Conservation (phyloP, 2,329 filamentous ascomycete genomes). For the Fusarium sublunatum region DNA sequence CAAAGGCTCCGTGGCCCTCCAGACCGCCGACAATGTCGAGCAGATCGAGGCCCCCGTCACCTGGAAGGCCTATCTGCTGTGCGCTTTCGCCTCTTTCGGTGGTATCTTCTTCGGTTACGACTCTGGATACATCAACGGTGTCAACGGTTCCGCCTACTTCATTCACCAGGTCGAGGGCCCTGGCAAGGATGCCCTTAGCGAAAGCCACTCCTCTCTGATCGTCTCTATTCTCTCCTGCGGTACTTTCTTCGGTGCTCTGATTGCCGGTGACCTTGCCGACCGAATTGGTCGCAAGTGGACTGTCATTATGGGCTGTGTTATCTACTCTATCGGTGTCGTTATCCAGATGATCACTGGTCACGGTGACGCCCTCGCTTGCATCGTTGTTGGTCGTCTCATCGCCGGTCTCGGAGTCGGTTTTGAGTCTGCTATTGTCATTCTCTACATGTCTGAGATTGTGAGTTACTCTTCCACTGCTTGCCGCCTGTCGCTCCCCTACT, state of each 20-base stretch:
- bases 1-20: constrained; percentile 50
- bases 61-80: constrained; percentile 75
- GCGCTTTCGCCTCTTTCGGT: constrained; percentile 76
- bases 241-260: constrained; percentile 82
- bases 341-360: constrained; percentile 45
- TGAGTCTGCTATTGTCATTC: constrained; percentile 41
- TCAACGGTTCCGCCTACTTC: constrained; percentile 65
- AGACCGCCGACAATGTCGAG: constrained; percentile 63
- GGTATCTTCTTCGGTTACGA: constrained; percentile 85
- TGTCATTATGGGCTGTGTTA: constrained; percentile 74
- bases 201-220: constrained; percentile 66
- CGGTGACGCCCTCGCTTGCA: constrained; percentile 36
- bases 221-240: constrained; percentile 81
- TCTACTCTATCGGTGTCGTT: constrained; percentile 76
- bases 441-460: constrained; percentile 44
- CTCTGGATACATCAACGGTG: constrained; percentile 79
- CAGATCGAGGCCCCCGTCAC: constrained; percentile 76
- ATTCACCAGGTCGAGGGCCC: constrained; percentile 61
- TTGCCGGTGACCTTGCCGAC: constrained; percentile 82
- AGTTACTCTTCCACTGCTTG: constrained; percentile 75
- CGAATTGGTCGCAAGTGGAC: constrained; percentile 78
- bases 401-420: constrained; percentile 40
- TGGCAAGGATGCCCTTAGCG: constrained; percentile 49
- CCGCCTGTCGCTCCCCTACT: background rate
- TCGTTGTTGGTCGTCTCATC: constrained; percentile 39